Conservation (phyloP, 2,329 filamentous ascomycete genomes). For the Pyrenophora graminea region DNA sequence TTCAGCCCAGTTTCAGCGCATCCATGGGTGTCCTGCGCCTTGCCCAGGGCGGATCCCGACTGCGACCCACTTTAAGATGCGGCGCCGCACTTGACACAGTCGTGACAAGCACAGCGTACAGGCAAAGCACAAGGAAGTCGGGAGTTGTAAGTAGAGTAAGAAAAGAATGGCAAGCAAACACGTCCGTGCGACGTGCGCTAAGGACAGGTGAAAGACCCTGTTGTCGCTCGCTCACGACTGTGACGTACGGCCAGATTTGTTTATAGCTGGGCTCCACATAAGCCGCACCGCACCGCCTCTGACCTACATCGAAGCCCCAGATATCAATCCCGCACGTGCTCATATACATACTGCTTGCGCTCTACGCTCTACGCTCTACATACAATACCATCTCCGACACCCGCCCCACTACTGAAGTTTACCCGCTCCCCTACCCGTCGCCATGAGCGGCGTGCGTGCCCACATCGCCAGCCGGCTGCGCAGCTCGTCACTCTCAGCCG, state of each 20-base stretch:
- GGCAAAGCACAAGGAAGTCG: constrained; percentile 4
- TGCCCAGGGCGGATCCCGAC: constrained; percentile 5
- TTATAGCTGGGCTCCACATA: constrained; percentile 16
- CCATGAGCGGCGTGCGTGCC: constrained; percentile 46
- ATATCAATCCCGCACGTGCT: constrained; percentile 18
- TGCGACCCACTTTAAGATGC: not conserved
- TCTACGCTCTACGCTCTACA: not conserved
- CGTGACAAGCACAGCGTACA: not conserved
- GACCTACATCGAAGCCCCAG: constrained; percentile 2
- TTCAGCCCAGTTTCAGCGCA: constrained; percentile 1
- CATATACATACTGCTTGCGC: constrained; percentile 7
- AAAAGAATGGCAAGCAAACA: constrained; percentile 18
- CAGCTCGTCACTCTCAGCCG: constrained; percentile 52
- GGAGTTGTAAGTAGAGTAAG: not conserved
- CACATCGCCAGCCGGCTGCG: constrained; percentile 46
- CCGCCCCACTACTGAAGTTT: constrained; percentile 1
- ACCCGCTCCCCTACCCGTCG: constrained; percentile 10
- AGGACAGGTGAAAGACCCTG: constrained; percentile 10
- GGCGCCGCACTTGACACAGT: no score
- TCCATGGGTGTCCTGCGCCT: constrained; percentile 3
- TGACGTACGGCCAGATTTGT: constrained; percentile 24
- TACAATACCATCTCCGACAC: not conserved
- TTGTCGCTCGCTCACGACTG: constrained; percentile 5
- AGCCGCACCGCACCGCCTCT: constrained; percentile 15
- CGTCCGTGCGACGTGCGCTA: constrained; percentile 14